Base-by-base conservation (phyloP, 306 rosid species). In the Rubus parviflorus region DNA sequence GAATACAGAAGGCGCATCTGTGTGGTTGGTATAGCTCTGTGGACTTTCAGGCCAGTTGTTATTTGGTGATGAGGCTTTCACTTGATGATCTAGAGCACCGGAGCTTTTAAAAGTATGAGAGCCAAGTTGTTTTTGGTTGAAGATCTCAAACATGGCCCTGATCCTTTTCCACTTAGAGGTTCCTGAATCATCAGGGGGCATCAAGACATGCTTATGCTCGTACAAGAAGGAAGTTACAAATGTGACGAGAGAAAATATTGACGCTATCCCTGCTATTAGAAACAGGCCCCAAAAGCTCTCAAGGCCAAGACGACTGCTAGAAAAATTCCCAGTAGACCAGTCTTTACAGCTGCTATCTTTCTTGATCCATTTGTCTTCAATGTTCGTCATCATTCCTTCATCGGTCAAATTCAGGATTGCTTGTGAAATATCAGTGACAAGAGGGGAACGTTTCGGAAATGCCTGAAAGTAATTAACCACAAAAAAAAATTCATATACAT, bases 261-360 rank as follows among this genome's bases (percentile, higher is more conserved):
- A 86, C 74, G 82, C 76, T 76, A 57, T 42, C 16, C 87, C 85
- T 3, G 77, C 83, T 4, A 90, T 49, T 23, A 88, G 83, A 70
- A 87, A 88, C 20, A 88, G 79, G 6, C 91, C 91, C 90, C 91
- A 87, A 46, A 90, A 86, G 84, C 89, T 88, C 20, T 83, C 83
- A 25, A 88, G 81, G 60, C 87, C 81, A 7, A 90, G 87, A 74
- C 75, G 85, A 35, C 15, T 46, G 2, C 88, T 86, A 57, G 86
- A 74, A 49, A 56, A 10, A 46, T 72, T 54, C 40, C 20, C 30
- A 54, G 45, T 62, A 35, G 5, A 8, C 15, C 86, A 74, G 13
- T 67, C 76, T 68, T 17, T 57, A 19, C 85, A 85, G 20, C 3
- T 76, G 22, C 5, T 47, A 15, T 47, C 62, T 17, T 8, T 48